Conservation (phyloP, 495 filamentous ascomycete species). For the Neurospora sp. region DNA sequence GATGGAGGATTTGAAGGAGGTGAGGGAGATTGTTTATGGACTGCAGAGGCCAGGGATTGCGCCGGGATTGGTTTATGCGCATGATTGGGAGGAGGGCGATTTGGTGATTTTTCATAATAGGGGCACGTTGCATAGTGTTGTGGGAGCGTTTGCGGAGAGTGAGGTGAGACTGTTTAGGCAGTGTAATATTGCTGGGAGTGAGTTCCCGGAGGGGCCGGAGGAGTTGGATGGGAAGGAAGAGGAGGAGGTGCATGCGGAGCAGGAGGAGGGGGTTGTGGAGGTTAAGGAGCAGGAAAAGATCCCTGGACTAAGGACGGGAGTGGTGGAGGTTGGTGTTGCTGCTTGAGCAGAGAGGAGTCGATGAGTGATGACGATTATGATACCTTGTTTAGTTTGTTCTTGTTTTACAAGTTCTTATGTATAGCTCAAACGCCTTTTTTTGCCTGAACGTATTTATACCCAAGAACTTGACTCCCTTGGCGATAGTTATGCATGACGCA, state of each 20-base stretch:
- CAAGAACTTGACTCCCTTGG: neutral
- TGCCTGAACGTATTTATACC: neutral
- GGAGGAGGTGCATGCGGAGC: neutral
- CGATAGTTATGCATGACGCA: neutral
- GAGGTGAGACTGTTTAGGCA: constrained; percentile 65
- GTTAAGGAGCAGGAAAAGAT: neutral
- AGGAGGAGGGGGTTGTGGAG: neutral
- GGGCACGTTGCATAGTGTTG: constrained; percentile 60
- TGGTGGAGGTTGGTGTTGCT: neutral
- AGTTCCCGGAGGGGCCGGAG: constrained; percentile 38
- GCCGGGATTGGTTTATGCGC: constrained; percentile 55
- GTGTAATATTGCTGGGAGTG: constrained; percentile 60
- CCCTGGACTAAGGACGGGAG: neutral
- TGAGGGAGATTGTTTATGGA: constrained; percentile 56
- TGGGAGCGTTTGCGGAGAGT: constrained; percentile 59
- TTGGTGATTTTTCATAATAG: constrained; percentile 66
- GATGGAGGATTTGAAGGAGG: constrained; percentile 52
- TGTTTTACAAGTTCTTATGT: neutral
- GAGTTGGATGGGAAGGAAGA: constrained; percentile 1
- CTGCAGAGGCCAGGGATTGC: constrained; percentile 63
- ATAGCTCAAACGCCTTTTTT: too few species aligned
- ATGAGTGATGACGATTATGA: neutral
- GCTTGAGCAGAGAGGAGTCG: neutral
- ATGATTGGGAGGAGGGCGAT: constrained; percentile 68
- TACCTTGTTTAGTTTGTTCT: neutral